Base-by-base conservation (phyloP, 1,284 basidiomycete species). In the Microbotryomycetes sp. region DNA sequence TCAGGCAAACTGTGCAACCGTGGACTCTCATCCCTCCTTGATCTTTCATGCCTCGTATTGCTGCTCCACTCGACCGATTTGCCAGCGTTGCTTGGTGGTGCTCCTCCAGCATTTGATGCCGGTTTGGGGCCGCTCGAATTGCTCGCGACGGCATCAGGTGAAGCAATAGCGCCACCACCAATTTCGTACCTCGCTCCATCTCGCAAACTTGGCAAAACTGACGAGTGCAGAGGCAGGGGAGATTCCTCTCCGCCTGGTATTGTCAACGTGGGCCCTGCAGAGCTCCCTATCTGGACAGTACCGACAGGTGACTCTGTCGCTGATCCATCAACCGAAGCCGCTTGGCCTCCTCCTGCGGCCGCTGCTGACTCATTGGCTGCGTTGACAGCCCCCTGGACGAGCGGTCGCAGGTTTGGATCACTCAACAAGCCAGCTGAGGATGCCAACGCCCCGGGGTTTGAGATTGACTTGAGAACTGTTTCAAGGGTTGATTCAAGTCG, bases 401-500 rank as follows among this genome's bases (percentile, higher is more conserved):
- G 26, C 50, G 60, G 49, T 66, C 65, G 23, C 54, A 58, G 12
- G 19, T 42, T 42, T 9, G 36, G 36, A 19, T 42, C 36, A 42
- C 12, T 12, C 9, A 65, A 57, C 49, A 63, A 56, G 1, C 60
- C 62, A 46, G 64, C 67, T 0, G 62, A 62, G 4, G 62, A 63
- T 25, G 65, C 60, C 58, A 69, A 60, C 28, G 67, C 36, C 14
- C 59, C 63, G 1, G 68, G 63, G 28, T 56, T 32, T 9, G 65
- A 64, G 26, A 71, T 67, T 0, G 71, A 65, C 29, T 72, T 69
- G 62, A 72, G 65, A 45, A 92, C 88, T 5, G 88, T 90, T 74
- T 92, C 89, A 31, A 97, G 80, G 0, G 92, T 93, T 42, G 85
- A 82, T 75, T 97, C 92, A 88, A 97, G 92, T 75, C 92, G 92